These are phyloP conservation scores for Gloeopeniophorella convolvens DNA, from an alignment of 768 basidiomycete genomes.

Conservation along the genomic window DNA sequence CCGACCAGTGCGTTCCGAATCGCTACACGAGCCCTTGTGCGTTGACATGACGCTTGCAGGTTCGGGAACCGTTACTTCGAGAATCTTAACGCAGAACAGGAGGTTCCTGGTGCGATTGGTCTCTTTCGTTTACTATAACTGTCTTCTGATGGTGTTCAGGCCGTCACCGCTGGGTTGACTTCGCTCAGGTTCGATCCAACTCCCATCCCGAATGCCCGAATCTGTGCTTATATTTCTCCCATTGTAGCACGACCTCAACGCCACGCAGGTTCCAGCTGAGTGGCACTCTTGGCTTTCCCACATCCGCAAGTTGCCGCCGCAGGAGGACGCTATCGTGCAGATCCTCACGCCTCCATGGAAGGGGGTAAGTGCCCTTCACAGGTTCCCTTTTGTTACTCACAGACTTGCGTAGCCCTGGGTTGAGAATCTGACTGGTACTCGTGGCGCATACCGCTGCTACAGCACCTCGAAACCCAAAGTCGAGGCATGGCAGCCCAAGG, in stretches of 20 bases:
- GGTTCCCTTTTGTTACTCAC: neutral
- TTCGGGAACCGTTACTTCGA: constrained; percentile 95
- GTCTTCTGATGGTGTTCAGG: constrained; percentile 39
- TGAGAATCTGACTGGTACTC: constrained; percentile 90
- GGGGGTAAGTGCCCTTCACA: constrained; percentile 47
- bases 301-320: constrained; percentile 79
- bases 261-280: constrained; percentile 90
- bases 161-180: constrained; percentile 96
- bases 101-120: constrained; percentile 69
- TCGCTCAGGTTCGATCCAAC: constrained; percentile 55
- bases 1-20: constrained; percentile 65
- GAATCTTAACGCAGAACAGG: constrained; percentile 81
- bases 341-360: constrained; percentile 73
- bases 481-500: constrained; percentile 76
- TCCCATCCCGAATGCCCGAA: neutral
- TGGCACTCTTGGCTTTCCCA: constrained; percentile 97
- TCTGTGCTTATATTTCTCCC: neutral
- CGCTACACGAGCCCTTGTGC: neutral
- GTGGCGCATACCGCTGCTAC: constrained; percentile 86
- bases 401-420: constrained; percentile 53
- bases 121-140: neutral
- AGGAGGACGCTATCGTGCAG: constrained; percentile 66
- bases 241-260: constrained; percentile 72
- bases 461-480: constrained; percentile 83
- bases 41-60: constrained; percentile 33